Base-by-base conservation (phyloP, 768 basidiomycete genomes). In the Xanthoconium purpureum region DNA sequence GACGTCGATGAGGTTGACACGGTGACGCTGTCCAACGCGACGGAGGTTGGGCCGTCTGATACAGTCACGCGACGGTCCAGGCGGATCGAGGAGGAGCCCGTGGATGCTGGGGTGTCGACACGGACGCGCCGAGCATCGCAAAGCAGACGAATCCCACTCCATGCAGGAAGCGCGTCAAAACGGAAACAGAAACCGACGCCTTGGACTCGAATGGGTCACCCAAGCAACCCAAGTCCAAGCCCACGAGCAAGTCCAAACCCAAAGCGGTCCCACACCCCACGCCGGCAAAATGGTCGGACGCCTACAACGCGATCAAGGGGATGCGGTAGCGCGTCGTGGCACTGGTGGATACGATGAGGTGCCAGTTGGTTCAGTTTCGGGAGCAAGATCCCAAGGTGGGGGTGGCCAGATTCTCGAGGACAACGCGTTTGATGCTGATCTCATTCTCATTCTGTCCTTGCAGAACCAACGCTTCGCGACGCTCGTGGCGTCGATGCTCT, bases 321-420 rank as follows among this genome's bases (percentile, higher is more conserved):
- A 94, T 94, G 91, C 80, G 91, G 18, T 74, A 83, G 18, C 75
- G 75, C 12, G 81, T 87, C 24, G 74, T 81, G 0, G 94, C 95
- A 0, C 94, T 96, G 0, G 96, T 97, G 1, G 96, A 98, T 65
- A 90, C 87, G 0, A 91, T 94, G 91, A 91, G 93, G 1, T 92
- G 92, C 63, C 84, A 89, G 47, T 79, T 79, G 54, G 87, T 88
- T 0, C 85, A 90, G 56, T 64, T 66, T 48, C 78, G 80, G 43
- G 88, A 89, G 63, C 71, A 64, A 8, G 84, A 88, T 47, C 87
- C 87, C 10, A 85, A 82, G 78, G 91, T 88, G 48, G 29, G 69
- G 33, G 33, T 12, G 33, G 6, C 33, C 24, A 35, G 3, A 12
- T 35, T 35, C 33, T 24, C 24, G 2, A 5, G 15, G 3, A 4